A percentile compares a stretch with the other conserved stretches of the same genome.
Evolutionary conservation across 768 basidiomycete genomes (phyloP).

Genomic region (Pleurotus sapidus): DNA sequence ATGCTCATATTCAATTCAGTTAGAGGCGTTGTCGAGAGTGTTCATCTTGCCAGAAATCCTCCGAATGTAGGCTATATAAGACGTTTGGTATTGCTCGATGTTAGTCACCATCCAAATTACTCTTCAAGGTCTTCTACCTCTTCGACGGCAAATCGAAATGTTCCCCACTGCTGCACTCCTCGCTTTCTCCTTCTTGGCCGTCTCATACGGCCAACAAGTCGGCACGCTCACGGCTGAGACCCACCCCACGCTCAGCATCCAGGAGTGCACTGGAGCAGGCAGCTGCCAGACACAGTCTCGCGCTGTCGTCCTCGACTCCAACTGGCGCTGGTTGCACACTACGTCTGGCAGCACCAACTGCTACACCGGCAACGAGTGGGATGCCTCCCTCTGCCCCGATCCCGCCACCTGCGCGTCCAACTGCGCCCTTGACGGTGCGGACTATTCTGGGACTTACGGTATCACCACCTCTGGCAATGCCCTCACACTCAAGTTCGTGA

Average conservation of each 20-base stretch:
- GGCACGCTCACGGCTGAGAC: constrained; percentile 39
- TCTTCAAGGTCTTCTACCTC: not conserved
- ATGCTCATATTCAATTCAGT: not conserved
- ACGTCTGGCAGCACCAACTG: constrained; percentile 22
- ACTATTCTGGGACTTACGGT: constrained; percentile 35
- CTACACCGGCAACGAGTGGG: constrained; percentile 39
- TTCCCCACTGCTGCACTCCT: constrained; percentile 22
- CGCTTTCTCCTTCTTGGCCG: constrained; percentile 23
- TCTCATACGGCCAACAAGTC: constrained; percentile 38
- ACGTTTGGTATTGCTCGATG: not conserved
- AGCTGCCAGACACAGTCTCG: constrained; percentile 23
- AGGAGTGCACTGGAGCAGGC: constrained; percentile 34
- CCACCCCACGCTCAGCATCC: constrained; percentile 36
- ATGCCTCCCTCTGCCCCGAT: constrained; percentile 38
- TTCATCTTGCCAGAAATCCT: constrained; percentile 1
- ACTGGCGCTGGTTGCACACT: constrained; percentile 41
- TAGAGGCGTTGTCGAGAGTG: not conserved
- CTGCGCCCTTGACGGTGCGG: constrained; percentile 28
- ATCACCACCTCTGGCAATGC: constrained; percentile 34
- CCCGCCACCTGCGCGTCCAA: constrained; percentile 32
- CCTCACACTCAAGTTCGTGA: constrained; percentile 37
- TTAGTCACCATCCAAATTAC: not conserved
- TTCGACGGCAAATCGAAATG: constrained; percentile 14
- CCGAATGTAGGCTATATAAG: not conserved
- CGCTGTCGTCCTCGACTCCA: constrained; percentile 37